Conservation (phyloP, 345 rosid genomes). For the Gossypium arboreum region DNA sequence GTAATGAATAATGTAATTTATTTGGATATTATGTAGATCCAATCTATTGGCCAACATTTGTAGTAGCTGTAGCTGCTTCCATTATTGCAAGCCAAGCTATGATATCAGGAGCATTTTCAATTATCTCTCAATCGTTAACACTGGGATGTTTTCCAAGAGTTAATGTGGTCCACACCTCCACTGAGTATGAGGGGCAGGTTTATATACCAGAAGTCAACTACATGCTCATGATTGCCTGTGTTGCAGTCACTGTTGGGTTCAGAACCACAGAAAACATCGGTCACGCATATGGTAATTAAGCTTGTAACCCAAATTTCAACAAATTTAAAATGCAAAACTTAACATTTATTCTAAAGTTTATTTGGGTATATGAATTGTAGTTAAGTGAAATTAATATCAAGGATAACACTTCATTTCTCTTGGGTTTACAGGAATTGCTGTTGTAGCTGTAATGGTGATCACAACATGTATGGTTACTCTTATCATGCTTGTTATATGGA, state of each 20-base stretch:
- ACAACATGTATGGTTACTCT: conserved; percentile 44
- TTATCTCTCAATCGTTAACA: conserved; percentile 54
- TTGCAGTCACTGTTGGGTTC: conserved; percentile 47
- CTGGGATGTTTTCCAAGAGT: conserved; percentile 82
- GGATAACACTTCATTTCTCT: neutral
- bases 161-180: conserved; percentile 71
- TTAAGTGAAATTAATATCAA: neutral
- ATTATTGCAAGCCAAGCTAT: conserved; percentile 88
- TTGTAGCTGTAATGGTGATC: conserved; percentile 48
- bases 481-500: conserved; percentile 61
- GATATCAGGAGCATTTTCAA: conserved; percentile 70
- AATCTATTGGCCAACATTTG: conserved; percentile 78
- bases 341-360: neutral
- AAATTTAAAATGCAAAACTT: neutral
- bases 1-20: neutral
- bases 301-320: neutral
- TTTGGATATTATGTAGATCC: conserved; percentile 40
- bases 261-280: conserved; percentile 59
- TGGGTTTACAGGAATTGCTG: conserved; percentile 44
- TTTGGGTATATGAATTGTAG: too few relatives aligned
- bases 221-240: conserved; percentile 65
- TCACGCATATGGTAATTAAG: conserved; percentile 61
- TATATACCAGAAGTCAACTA: conserved; percentile 84
- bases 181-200: conserved; percentile 74
- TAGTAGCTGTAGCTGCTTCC: conserved; percentile 65